Evolutionary conservation across 371 early-diverging fungal species (phyloP).

Genomic region (Lichtheimia ramosa): DNA sequence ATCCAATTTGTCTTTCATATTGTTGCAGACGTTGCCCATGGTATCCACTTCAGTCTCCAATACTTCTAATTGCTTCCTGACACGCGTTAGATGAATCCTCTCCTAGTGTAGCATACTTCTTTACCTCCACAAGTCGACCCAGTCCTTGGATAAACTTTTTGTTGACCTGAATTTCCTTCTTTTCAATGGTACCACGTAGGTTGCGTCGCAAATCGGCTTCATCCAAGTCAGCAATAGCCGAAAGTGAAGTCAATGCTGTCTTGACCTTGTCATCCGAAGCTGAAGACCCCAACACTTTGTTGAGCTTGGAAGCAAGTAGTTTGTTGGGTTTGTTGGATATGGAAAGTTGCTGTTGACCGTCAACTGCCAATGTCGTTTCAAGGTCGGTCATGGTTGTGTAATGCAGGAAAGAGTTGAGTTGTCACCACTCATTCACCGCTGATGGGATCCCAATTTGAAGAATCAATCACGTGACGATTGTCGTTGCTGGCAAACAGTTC

Average conservation of each 20-base stretch:
- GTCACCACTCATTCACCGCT: no score
- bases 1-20: slow-evolving; percentile 64
- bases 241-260: slow-evolving; percentile 65
- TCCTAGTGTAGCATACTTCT: not conserved
- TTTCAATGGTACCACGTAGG: slow-evolving; percentile 73
- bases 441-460: no score
- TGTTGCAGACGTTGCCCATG: slow-evolving; percentile 58
- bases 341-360: slow-evolving; percentile 18
- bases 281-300: slow-evolving; percentile 55
- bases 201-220: slow-evolving; percentile 55
- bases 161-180: slow-evolving; percentile 62
- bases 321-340: slow-evolving; percentile 47
- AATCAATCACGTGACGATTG: no score
- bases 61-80: slow-evolving; percentile 51
- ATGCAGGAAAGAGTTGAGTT: not conserved
- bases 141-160: slow-evolving; percentile 63
- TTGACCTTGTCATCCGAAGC: slow-evolving; percentile 59
- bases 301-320: slow-evolving; percentile 53
- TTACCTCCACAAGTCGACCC: slow-evolving; percentile 61
- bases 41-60: slow-evolving; percentile 56
- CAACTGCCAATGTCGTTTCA: slow-evolving; percentile 5
- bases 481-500: no score
- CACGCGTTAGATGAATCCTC: slow-evolving; percentile 3
- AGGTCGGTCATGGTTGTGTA: slow-evolving; percentile 3
- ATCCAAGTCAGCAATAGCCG: slow-evolving; percentile 67